Percentiles rank a stretch among this genome's conserved stretches.
Conservation (phyloP, 495 filamentous ascomycete species). For the Podospora australis region DNA sequence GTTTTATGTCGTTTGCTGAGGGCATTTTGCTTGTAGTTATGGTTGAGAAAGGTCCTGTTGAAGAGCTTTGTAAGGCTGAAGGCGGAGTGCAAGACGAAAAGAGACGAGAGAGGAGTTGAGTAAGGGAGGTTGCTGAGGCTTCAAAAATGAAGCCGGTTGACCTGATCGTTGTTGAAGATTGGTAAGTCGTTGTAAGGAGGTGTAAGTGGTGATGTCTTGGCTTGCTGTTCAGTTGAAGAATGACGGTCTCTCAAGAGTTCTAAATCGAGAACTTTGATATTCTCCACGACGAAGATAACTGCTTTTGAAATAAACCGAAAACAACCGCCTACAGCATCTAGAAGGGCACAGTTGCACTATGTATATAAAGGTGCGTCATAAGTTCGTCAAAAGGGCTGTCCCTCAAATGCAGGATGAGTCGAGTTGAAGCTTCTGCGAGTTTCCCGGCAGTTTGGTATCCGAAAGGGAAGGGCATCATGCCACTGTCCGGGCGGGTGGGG, state of each 20-base stretch:
- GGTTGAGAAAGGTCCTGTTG: no score
- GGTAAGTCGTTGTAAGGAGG: not conserved
- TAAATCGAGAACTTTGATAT: not conserved
- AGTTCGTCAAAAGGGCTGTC: slow-evolving; percentile 10
- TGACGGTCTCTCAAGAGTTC: not conserved
- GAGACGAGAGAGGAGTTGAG: no score
- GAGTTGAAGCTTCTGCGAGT: not conserved
- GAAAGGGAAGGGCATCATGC: slow-evolving; percentile 2
- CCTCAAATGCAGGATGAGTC: not conserved
- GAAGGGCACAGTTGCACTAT: not conserved
- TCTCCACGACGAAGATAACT: no score
- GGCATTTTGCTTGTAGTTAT: slow-evolving; percentile 21
- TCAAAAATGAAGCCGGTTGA: no score
- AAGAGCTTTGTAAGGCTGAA: no score
- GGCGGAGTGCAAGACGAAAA: no score
- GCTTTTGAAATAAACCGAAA: no score
- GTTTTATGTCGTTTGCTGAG: slow-evolving; percentile 35
- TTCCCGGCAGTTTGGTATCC: not conserved
- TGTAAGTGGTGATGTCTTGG: not conserved
- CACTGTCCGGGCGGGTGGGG: slow-evolving; percentile 1
- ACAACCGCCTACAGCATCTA: not conserved
- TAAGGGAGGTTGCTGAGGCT: no score
- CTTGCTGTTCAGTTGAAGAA: not conserved
- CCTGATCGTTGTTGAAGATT: not conserved
- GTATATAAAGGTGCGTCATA: slow-evolving; percentile 12